Conservation (phyloP, 2,329 filamentous ascomycete genomes). For the Pyrenophora tritici-repentis region DNA sequence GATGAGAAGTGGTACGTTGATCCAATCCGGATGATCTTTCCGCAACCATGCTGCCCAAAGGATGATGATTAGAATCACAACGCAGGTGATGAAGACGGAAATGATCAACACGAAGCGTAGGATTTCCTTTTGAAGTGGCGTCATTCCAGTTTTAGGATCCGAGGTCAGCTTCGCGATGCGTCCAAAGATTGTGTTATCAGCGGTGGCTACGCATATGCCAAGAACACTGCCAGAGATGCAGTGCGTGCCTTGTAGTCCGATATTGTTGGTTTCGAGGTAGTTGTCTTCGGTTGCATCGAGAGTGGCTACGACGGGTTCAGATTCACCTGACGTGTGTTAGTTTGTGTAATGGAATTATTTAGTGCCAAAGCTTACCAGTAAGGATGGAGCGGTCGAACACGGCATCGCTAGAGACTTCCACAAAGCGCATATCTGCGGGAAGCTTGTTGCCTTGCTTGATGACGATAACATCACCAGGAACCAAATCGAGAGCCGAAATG, state of each 20-base stretch:
- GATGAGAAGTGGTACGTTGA: constrained; percentile 72
- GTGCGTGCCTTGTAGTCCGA: constrained; percentile 79
- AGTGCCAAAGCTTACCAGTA: constrained; percentile 56
- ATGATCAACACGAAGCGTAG: constrained; percentile 74
- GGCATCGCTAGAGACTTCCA: constrained; percentile 69
- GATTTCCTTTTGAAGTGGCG: constrained; percentile 73
- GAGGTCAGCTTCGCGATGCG: constrained; percentile 74
- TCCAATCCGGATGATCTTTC: constrained; percentile 69
- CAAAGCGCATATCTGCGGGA: constrained; percentile 73
- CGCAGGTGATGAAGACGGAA: constrained; percentile 67
- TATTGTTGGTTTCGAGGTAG: constrained; percentile 76
- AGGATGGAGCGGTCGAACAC: constrained; percentile 76
- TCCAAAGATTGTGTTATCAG: constrained; percentile 75
- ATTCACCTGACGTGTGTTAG: constrained; percentile 59
- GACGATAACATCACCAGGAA: constrained; percentile 71
- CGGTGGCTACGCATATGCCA: constrained; percentile 73
- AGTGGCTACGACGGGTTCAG: constrained; percentile 65
- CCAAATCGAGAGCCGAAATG: constrained; percentile 63
- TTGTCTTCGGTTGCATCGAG: constrained; percentile 69
- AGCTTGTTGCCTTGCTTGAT: constrained; percentile 75
- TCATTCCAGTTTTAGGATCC: constrained; percentile 69
- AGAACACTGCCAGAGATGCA: constrained; percentile 70
- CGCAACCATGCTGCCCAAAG: constrained; percentile 75
- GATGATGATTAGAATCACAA: constrained; percentile 67
- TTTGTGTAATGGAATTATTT: not conserved